A percentile compares a stretch with the other conserved stretches of the same genome.
phyloP scores from a whole-genome alignment of 1,284 basidiomycete species.

The Cryptococcus sp. region DNA sequence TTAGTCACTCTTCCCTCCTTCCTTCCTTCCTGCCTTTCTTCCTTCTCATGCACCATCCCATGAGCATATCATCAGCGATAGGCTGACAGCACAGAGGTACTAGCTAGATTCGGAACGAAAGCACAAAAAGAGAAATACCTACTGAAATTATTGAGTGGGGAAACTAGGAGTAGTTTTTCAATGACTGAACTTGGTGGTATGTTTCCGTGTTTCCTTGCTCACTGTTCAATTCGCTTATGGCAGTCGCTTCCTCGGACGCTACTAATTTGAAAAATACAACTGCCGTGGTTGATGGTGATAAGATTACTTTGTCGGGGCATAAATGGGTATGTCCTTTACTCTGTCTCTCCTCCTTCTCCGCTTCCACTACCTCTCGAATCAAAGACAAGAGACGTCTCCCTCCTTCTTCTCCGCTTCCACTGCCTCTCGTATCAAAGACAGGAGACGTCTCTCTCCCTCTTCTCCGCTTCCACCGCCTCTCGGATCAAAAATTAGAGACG shows the following conservation, averaged over 20 bases:
- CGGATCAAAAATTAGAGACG: no score
- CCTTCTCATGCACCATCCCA: not conserved
- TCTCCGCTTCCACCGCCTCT: not conserved
- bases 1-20: constrained; percentile 38
- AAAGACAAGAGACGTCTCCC: no score
- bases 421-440: no score
- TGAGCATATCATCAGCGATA: constrained; percentile 49
- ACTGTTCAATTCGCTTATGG: no score
- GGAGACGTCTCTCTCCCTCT: not conserved
- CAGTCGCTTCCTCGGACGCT: constrained; percentile 91
- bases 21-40: not conserved
- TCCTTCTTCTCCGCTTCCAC: no score
- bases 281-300: constrained; percentile 67
- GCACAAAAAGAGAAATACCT: constrained; percentile 93
- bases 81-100: constrained; percentile 57
- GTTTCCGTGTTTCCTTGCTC: no score
- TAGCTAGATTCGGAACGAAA: constrained; percentile 84
- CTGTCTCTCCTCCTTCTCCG: constrained; percentile 4
- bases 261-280: constrained; percentile 92
- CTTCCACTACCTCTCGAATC: not conserved
- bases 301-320: constrained; percentile 91
- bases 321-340: constrained; percentile 69
- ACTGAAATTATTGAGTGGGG: constrained; percentile 77
- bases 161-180: constrained; percentile 87
- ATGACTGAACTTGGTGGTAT: constrained; percentile 89